Evolutionary conservation across 2,329 filamentous ascomycete genomes (phyloP).

Genomic region (Cladosporium colombiae): DNA sequence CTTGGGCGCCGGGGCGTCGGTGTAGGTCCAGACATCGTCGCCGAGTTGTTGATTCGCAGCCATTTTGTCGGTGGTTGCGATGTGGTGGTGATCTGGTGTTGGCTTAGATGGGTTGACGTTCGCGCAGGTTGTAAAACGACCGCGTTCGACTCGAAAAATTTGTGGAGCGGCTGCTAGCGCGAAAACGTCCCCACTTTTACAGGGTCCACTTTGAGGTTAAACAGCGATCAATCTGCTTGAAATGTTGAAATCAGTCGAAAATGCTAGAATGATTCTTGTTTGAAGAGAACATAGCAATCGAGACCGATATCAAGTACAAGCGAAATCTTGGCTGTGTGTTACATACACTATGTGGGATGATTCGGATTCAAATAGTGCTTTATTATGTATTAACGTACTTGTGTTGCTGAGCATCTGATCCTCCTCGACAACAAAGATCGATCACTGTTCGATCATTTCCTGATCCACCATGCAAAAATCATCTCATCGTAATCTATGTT

Average conservation of each 20-base stretch:
- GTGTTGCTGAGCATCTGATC: background rate
- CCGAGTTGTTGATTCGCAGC: constrained; percentile 18
- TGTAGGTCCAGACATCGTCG: constrained; percentile 19
- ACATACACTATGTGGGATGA: too few species aligned
- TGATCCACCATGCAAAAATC: background rate
- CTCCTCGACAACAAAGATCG: background rate
- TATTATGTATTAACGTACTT: background rate
- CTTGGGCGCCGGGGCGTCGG: constrained; percentile 8
- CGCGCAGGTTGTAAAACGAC: background rate
- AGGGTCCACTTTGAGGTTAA: constrained; percentile 7
- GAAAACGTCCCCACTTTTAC: background rate
- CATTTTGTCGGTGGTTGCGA: constrained; percentile 15
- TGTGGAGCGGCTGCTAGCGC: constrained; percentile 18
- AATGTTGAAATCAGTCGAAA: background rate
- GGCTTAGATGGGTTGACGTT: background rate
- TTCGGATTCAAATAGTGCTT: too few species aligned
- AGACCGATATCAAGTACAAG: too few species aligned
- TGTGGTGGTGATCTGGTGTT: background rate
- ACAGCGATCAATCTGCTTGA: background rate
- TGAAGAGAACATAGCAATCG: too few species aligned
- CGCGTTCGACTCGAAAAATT: constrained; percentile 16
- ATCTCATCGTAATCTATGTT: background rate
- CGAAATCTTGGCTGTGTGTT: too few species aligned
- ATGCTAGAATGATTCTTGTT: background rate
- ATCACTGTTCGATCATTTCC: background rate